These are phyloP conservation scores for Jaenimonas drosophilae DNA, from an alignment of 208 protist genomes.

Conservation along the genomic window DNA sequence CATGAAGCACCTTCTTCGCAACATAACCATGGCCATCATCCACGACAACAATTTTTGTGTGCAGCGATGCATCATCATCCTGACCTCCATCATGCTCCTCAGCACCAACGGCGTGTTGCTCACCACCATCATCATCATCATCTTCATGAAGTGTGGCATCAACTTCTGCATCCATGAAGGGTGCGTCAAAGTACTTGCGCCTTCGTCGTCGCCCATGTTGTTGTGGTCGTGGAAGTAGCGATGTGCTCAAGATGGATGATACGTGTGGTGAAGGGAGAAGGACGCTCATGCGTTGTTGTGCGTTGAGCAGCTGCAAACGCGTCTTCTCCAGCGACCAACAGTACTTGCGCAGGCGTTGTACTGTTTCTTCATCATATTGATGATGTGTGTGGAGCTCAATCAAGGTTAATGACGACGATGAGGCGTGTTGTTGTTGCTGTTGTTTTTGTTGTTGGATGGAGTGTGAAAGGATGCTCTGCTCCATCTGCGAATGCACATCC, in stretches of 20 bases:
- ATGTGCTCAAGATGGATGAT: background rate
- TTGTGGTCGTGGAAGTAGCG: too few relatives aligned
- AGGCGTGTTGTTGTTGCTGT: too few relatives aligned
- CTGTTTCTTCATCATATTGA: constrained; percentile 17
- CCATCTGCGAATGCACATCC: too few relatives aligned
- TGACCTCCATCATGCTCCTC: too few relatives aligned
- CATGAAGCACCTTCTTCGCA: constrained; percentile 17
- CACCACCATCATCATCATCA: constrained; percentile 4
- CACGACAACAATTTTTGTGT: constrained; percentile 24
- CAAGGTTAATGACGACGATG: constrained; percentile 16
- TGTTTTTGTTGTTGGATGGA: too few relatives aligned
- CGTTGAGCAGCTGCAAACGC: constrained; percentile 23
- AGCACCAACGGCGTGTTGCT: background rate
- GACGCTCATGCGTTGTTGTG: too few relatives aligned
- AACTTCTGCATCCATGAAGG: constrained; percentile 26
- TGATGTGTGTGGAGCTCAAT: constrained; percentile 33
- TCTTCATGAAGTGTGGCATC: constrained; percentile 30
- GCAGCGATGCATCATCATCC: constrained; percentile 3
- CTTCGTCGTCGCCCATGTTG: background rate
- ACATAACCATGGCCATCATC: constrained; percentile 23
- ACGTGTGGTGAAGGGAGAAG: constrained; percentile 1
- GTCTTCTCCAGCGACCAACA: constrained; percentile 16
- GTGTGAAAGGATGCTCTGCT: too few relatives aligned
- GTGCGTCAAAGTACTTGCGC: constrained; percentile 10
- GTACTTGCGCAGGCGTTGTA: constrained; percentile 27